Percentiles rank a stretch among this genome's conserved stretches.
Conservation (phyloP, 2,329 filamentous ascomycete genomes). For the Paramyrothecium sp. region DNA sequence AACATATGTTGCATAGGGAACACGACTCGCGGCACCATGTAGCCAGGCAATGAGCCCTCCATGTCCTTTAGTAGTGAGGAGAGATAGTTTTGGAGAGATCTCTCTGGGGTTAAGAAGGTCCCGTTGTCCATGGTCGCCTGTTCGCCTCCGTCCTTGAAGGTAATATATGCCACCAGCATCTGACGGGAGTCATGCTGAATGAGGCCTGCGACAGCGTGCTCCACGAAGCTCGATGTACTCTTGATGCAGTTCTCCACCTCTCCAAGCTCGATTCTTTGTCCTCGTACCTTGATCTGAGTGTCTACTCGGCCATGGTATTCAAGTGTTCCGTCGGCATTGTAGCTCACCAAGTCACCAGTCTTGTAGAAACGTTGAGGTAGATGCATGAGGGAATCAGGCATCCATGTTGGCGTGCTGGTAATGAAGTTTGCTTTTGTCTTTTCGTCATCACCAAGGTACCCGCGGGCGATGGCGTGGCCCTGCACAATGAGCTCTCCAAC, state of each 20-base stretch:
- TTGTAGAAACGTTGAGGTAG: neutral
- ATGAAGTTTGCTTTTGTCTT: conserved; percentile 9
- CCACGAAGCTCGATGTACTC: neutral
- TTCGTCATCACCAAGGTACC: conserved; percentile 15
- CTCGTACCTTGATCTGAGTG: conserved; percentile 41
- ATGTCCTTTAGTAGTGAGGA: neutral
- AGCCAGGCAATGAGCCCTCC: conserved; percentile 7
- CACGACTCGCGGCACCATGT: conserved; percentile 12
- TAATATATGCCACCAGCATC: neutral
- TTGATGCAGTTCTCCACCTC: conserved; percentile 26
- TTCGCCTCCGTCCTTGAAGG: neutral
- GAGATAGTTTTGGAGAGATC: neutral
- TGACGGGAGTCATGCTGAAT: neutral
- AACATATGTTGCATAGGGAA: conserved; percentile 10
- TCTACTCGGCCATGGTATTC: conserved; percentile 17
- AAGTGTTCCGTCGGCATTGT: neutral
- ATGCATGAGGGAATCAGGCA: neutral
- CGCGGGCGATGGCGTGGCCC: conserved; percentile 15
- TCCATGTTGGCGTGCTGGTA: neutral
- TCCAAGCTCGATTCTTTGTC: conserved; percentile 40
- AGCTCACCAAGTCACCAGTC: neutral
- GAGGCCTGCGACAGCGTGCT: neutral
- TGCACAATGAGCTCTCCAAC: conserved; percentile 16
- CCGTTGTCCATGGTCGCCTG: neutral
- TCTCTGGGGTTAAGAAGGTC: neutral